A percentile compares a stretch with the other conserved stretches of the same genome.
phyloP scores from a whole-genome alignment of 495 filamentous ascomycete genomes.

The Elaphomyces granulatus region DNA sequence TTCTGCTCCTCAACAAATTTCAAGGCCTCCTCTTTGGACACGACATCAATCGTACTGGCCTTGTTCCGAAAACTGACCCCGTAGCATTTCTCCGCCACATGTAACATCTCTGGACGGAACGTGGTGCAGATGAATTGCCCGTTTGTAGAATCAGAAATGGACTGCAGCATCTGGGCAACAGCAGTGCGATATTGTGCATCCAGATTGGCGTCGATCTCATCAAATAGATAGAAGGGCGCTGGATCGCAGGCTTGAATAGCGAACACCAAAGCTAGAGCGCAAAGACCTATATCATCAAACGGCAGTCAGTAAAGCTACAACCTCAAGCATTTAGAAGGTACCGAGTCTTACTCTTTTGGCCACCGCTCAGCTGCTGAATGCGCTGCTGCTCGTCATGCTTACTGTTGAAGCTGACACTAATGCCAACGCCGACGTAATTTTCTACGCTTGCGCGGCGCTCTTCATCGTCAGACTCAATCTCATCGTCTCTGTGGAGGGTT shows the following conservation, averaged over 20 bases:
- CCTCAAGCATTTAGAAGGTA: background rate
- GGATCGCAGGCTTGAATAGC: slow-evolving; percentile 98
- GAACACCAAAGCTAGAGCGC: slow-evolving; percentile 90
- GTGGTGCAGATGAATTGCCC: slow-evolving; percentile 83
- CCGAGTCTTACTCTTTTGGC: slow-evolving; percentile 72
- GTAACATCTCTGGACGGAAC: slow-evolving; percentile 92
- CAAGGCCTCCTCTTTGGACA: slow-evolving; percentile 72
- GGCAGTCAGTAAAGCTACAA: slow-evolving; percentile 15
- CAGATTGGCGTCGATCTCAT: slow-evolving; percentile 97
- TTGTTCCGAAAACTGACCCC: slow-evolving; percentile 90
- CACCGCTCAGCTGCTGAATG: slow-evolving; percentile 91
- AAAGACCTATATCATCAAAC: slow-evolving; percentile 47
- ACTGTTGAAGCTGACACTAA: slow-evolving; percentile 96
- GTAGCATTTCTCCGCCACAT: slow-evolving; percentile 94
- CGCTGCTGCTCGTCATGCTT: slow-evolving; percentile 96
- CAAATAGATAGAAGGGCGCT: slow-evolving; percentile 96
- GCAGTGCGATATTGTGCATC: slow-evolving; percentile 96
- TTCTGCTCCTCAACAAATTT: slow-evolving; percentile 82
- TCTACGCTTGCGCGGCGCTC: slow-evolving; percentile 57
- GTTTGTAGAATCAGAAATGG: slow-evolving; percentile 46
- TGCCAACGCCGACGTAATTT: slow-evolving; percentile 96
- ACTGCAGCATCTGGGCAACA: slow-evolving; percentile 72
- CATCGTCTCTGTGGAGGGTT: slow-evolving; percentile 43
- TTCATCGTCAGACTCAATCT: slow-evolving; percentile 50
- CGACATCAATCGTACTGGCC: slow-evolving; percentile 81